A percentile compares a stretch with the other conserved stretches of the same genome.
Evolutionary conservation across 306 rosid species (phyloP).

Genomic region (Vigna angularis): DNA sequence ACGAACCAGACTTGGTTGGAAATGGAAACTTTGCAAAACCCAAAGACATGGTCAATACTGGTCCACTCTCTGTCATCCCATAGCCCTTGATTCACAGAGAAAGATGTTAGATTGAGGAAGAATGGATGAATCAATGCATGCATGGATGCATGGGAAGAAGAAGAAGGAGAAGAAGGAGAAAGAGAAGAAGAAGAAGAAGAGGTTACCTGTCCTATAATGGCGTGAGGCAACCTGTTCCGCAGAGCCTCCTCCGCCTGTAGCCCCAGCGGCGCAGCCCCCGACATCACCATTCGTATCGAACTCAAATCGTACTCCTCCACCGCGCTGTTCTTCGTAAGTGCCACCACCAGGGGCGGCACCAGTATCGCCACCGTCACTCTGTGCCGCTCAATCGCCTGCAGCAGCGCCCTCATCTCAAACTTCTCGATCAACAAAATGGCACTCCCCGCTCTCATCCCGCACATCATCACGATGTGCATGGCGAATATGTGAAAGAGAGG

Average conservation of each 20-base stretch:
- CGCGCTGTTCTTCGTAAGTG: slow-evolving; percentile 63
- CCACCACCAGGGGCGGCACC: slow-evolving; percentile 79
- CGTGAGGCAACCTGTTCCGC: slow-evolving; percentile 59
- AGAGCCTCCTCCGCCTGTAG: slow-evolving; percentile 71
- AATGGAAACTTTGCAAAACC: slow-evolving; percentile 67
- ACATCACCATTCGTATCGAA: slow-evolving; percentile 61
- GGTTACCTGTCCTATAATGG: slow-evolving; percentile 67
- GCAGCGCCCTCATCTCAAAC: slow-evolving; percentile 62
- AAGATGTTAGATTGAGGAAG: too few relatives aligned
- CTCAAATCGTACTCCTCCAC: slow-evolving; percentile 66
- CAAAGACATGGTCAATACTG: slow-evolving; percentile 64
- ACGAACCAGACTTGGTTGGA: slow-evolving; percentile 61
- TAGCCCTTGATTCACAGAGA: slow-evolving; percentile 52
- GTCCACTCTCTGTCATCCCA: slow-evolving; percentile 90
- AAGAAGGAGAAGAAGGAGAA: too few relatives aligned
- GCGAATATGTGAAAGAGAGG: slow-evolving; percentile 76
- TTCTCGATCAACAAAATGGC: slow-evolving; percentile 60
- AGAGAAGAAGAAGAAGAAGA: too few relatives aligned
- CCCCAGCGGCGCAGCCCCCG: slow-evolving; percentile 80
- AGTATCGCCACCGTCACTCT: slow-evolving; percentile 68
- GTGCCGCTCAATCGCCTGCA: slow-evolving; percentile 53
- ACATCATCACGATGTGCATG: slow-evolving; percentile 59
- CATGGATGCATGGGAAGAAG: neutral
- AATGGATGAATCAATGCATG: neutral
- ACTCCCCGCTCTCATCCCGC: slow-evolving; percentile 61